Evolutionary conservation across 2,329 filamentous ascomycete species (phyloP), one percentile per base, ranked within the genome.

Genomic region (Leptoxyphium fumago): DNA sequence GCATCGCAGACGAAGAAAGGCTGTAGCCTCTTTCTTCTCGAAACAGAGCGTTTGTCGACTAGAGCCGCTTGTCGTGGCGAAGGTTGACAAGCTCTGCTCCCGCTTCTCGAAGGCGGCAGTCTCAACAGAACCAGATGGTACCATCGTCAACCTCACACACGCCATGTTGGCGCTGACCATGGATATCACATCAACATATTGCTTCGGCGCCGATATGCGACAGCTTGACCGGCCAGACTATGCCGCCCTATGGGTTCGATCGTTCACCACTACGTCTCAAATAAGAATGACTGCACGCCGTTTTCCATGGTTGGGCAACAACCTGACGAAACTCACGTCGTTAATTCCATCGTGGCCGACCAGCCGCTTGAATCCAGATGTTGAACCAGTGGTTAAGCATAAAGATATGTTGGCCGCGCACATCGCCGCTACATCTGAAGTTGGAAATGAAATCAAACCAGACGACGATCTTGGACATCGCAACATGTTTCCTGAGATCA

Each of bases 171-270:
- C 55, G 45, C 52, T 60, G 29, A 54, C 61, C 0, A 51, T 62
- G 9, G 63, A 65, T 44, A 59, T 59, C 11, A 60, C 64, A 56
- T 57, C 13, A 54, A 56, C 10, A 63, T 68, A 43, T 15, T 65
- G 61, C 47, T 68, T 67, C 43, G 62, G 58, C 11, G 57, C 59
- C 15, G 28, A 52, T 59, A 5, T 53, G 67, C 8, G 45, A 65
- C 40, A 60, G 32, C 48, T 68, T 30, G 58, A 61, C 13, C 53
- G 53, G 2, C 60, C 62, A 10, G 59, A 58, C 32, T 68, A 68
- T 45, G 51, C 56, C 34, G 61, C 63, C 32, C 11, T 36, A 5
- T 36, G 32, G 32, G 11, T 36, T 15, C 13, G 15, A 36, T 13
- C 32, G 32, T 36, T 9, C 13, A 36, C 32, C 32, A 36, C 32